Conservation (phyloP, 2,329 filamentous ascomycete genomes). For the Gaeumannomyces tritici region DNA sequence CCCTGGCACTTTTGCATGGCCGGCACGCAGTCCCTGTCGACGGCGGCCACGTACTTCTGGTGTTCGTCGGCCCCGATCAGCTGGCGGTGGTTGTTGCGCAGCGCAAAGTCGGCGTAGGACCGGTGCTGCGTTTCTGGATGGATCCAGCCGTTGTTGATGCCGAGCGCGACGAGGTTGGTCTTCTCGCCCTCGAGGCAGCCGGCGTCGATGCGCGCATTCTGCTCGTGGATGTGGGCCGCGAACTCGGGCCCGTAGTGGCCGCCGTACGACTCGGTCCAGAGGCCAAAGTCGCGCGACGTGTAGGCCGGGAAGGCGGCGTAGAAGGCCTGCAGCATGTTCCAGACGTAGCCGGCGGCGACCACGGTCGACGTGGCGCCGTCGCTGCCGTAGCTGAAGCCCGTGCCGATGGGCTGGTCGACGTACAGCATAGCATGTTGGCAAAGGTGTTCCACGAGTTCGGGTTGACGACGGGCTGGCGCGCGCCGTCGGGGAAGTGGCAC, state of each 20-base stretch:
- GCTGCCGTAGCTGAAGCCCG: constrained; percentile 7
- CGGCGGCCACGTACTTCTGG: not conserved
- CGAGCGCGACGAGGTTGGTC: constrained; percentile 41
- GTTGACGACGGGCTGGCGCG: not conserved
- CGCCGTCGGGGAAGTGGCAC: constrained; percentile 15
- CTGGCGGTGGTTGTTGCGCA: constrained; percentile 30
- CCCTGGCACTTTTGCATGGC: not conserved
- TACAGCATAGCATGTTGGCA: constrained; percentile 9
- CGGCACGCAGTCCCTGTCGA: not conserved
- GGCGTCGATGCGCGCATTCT: constrained; percentile 40
- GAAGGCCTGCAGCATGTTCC: constrained; percentile 50
- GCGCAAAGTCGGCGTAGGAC: constrained; percentile 30
- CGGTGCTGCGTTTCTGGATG: constrained; percentile 34
- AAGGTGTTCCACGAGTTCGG: constrained; percentile 4
- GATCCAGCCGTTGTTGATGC: constrained; percentile 48
- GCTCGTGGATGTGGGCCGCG: constrained; percentile 40
- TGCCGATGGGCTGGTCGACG: constrained; percentile 7
- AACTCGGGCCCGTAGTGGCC: constrained; percentile 51
- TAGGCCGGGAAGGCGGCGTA: constrained; percentile 55
- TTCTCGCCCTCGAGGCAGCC: constrained; percentile 29
- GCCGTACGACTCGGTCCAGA: constrained; percentile 46
- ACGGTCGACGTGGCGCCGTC: constrained; percentile 6
- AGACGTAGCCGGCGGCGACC: constrained; percentile 23
- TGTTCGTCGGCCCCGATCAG: constrained; percentile 9
- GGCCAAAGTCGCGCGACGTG: constrained; percentile 40